Base-by-base conservation (phyloP, 106 monocot species). In the Chionographis japonica region DNA sequence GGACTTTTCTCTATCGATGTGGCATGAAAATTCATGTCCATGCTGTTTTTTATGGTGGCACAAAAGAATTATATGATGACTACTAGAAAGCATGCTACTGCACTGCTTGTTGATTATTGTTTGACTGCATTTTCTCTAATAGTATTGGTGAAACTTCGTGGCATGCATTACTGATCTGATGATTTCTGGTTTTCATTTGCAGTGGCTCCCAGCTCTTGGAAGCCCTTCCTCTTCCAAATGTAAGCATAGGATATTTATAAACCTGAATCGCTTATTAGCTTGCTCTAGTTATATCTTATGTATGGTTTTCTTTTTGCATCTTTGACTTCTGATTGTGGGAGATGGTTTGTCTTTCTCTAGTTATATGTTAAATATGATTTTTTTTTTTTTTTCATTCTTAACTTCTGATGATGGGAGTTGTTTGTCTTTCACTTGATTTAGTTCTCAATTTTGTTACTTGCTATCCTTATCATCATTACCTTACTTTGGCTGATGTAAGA, bases 191-290 rank as follows among this genome's bases (percentile, higher is more conserved):
- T 54, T 43, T 52, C 17, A 10, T 62, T 71, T 84, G 81, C 92
- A 99, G 98, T 54, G 93, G 88, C 87, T 89, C 93, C 13, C 87
- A 93, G 68, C 75, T 93, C 43, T 57, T 99, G 83, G 98, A 99
- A 72, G 88, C 79, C 14, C 85, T 99, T 70, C 90, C 98, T 68
- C 87, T 99, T 38, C 93, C 93, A 38, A 99, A 93, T 86, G 98
- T 99, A 87, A 84, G 92, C 12, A 60, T 40, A 52, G 42, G 7
- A 52, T 43, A 74, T 40, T 20, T 52, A 68, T 63, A 50, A 0
- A 27, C 12, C 14, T 55, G 12, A 41, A 68, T 54, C 15, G 19
- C 57, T 69, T 58, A 20, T 14, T 37, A 46, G 14, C 35, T 52
- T 27, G 38, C 38, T 52, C 14, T 27, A 27, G 27, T 46, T 46